These are phyloP conservation scores for Daldinia concentrica DNA, from an alignment of 495 filamentous ascomycete genomes.

Conservation along the genomic window DNA sequence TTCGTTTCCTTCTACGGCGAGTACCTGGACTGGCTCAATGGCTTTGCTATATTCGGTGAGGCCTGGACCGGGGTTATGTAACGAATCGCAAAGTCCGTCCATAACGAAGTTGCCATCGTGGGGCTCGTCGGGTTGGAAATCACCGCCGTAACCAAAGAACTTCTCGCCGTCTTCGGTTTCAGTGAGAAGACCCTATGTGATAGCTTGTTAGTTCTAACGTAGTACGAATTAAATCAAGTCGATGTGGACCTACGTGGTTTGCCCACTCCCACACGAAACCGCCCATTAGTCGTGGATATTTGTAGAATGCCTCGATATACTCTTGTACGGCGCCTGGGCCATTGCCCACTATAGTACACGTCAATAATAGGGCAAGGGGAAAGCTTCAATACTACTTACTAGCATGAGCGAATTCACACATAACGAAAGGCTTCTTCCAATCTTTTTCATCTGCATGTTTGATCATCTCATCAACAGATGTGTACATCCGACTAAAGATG, in stretches of 20 bases:
- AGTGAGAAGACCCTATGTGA: conserved; percentile 61
- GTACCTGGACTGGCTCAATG: conserved; percentile 67
- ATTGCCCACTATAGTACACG: conserved; percentile 66
- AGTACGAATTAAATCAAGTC: background rate
- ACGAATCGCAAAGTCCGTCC: conserved; percentile 70
- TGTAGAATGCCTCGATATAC: conserved; percentile 73
- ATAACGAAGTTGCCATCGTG: conserved; percentile 76
- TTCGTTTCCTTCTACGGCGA: conserved; percentile 44
- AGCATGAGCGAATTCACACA: conserved; percentile 77
- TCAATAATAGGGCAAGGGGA: background rate
- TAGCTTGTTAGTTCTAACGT: conserved; percentile 4
- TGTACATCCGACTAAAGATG: conserved; percentile 75
- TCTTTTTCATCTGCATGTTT: conserved; percentile 51
- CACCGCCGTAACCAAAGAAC: conserved; percentile 76
- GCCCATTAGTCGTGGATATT: conserved; percentile 70
- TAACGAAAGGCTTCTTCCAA: conserved; percentile 66
- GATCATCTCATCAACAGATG: conserved; percentile 58
- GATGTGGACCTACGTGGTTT: conserved; percentile 62
- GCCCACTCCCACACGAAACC: conserved; percentile 83
- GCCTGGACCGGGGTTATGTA: conserved; percentile 68
- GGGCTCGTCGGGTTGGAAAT: conserved; percentile 71
- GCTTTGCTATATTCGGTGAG: conserved; percentile 71
- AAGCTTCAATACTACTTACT: conserved; percentile 39
- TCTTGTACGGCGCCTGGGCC: conserved; percentile 73
- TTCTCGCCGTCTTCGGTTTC: conserved; percentile 62